Conservation (phyloP, 805 yeast species). For the Candida ipomoeae region DNA sequence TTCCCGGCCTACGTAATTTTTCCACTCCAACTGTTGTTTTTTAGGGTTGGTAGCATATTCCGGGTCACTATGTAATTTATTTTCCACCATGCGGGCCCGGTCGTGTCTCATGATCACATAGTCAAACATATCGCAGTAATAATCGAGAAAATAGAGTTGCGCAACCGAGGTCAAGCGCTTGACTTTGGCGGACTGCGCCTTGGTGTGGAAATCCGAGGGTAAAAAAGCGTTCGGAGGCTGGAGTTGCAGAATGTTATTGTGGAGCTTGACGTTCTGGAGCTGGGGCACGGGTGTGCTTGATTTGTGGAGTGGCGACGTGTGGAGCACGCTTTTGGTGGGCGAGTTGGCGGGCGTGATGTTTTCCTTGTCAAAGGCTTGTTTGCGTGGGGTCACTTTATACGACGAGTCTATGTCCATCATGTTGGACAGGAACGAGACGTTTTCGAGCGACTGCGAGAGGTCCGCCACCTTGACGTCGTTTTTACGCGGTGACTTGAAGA, state of each 20-base stretch:
- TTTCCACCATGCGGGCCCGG: constrained; percentile 67
- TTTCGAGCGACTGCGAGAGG: constrained; percentile 41
- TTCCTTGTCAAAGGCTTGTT: constrained; percentile 14
- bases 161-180: constrained; percentile 86
- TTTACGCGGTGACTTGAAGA: constrained; percentile 17
- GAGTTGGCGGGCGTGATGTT: constrained; percentile 30
- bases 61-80: constrained; percentile 48
- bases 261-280: constrained; percentile 19
- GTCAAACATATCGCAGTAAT: constrained; percentile 93
- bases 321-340: constrained; percentile 27
- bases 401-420: constrained; percentile 40
- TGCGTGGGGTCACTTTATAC: constrained; percentile 28
- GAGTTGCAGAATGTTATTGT: constrained; percentile 30
- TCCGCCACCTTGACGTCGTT: constrained; percentile 28
- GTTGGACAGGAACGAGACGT: constrained; percentile 33
- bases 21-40: constrained; percentile 54
- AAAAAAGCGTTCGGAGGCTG: constrained; percentile 28
- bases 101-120: constrained; percentile 84
- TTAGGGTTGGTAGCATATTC: constrained; percentile 35
- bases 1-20: constrained; percentile 77
- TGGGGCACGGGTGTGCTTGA: constrained; percentile 9
- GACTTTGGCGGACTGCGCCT: constrained; percentile 70
- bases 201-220: constrained; percentile 47
- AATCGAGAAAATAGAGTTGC: constrained; percentile 89
- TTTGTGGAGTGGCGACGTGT: constrained; percentile 20